Evolutionary conservation across 139 green algal genomes (phyloP).

Genomic region (Coelastrella sp.): DNA sequence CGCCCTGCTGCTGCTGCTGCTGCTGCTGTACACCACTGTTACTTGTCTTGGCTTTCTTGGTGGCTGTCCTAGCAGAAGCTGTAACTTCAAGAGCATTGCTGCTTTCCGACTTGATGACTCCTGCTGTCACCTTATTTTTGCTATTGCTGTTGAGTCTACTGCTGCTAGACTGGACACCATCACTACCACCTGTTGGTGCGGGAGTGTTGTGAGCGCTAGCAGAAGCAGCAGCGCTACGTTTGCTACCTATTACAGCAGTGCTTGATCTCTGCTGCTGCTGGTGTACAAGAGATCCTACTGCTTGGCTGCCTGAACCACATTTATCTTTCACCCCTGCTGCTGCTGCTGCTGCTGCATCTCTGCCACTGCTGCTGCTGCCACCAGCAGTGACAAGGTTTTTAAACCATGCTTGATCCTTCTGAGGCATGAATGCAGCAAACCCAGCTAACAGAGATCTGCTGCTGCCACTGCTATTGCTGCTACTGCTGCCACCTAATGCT

Average conservation of each 20-base stretch:
- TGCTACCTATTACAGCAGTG: neutral
- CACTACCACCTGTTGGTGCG: neutral
- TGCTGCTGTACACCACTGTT: neutral
- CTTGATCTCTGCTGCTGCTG: conserved; percentile 17
- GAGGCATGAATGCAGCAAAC: conserved; percentile 69
- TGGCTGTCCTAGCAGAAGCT: no score
- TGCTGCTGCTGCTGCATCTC: neutral
- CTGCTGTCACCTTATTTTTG: no score
- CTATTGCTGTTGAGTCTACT: neutral
- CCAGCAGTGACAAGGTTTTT: conserved; percentile 43
- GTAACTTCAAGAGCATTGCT: no score
- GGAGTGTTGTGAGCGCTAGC: neutral
- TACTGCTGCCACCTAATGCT: conserved; percentile 57
- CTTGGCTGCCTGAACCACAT: no score
- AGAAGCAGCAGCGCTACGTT: neutral
- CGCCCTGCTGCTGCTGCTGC: conserved; percentile 11
- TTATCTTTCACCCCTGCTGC: no score
- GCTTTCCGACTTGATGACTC: neutral
- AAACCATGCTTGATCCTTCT: conserved; percentile 59
- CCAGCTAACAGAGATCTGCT: conserved; percentile 56
- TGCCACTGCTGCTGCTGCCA: neutral
- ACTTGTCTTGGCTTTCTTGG: neutral
- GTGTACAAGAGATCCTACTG: neutral
- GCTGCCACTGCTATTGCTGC: conserved; percentile 52
- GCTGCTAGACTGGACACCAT: neutral